A percentile compares a stretch with the other conserved stretches of the same genome.
Conservation (phyloP, 2,329 filamentous ascomycete genomes). For the Fusarium incarnatum region DNA sequence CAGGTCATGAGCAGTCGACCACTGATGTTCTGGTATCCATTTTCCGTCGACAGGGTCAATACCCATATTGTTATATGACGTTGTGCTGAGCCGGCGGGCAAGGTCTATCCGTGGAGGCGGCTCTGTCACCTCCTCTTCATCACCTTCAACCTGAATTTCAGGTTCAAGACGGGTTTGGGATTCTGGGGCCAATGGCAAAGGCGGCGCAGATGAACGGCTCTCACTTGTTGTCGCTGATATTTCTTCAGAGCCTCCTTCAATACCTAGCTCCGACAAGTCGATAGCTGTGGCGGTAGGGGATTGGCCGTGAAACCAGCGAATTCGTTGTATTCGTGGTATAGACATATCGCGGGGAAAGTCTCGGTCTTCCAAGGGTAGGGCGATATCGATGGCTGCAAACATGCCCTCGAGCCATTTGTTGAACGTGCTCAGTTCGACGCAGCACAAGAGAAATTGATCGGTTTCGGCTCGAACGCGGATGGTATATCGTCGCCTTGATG, state of each 20-base stretch:
- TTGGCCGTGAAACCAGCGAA: constrained; percentile 62
- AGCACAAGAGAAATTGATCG: constrained; percentile 78
- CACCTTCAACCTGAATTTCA: constrained; percentile 39
- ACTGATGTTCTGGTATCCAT: constrained; percentile 67
- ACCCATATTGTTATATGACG: constrained; percentile 59
- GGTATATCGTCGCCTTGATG: constrained; percentile 68
- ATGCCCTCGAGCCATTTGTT: constrained; percentile 75
- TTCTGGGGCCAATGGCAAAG: constrained; percentile 29
- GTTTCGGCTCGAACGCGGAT: constrained; percentile 79
- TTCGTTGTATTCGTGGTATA: constrained; percentile 67
- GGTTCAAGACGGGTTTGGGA: constrained; percentile 40
- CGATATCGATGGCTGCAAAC: constrained; percentile 79
- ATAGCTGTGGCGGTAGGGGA: constrained; percentile 47
- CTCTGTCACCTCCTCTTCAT: constrained; percentile 35
- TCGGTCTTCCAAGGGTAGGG: constrained; percentile 76
- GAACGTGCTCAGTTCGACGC: constrained; percentile 72
- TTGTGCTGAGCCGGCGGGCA: constrained; percentile 57
- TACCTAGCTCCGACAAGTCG: constrained; percentile 42
- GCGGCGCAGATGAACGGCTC: constrained; percentile 27
- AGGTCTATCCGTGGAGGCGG: constrained; percentile 49
- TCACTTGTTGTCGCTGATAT: constrained; percentile 39
- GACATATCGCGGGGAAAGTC: constrained; percentile 72
- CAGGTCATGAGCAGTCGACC: constrained; percentile 67
- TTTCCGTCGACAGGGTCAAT: constrained; percentile 64
- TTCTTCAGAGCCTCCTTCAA: constrained; percentile 36